A percentile compares a stretch with the other conserved stretches of the same genome.
Evolutionary conservation across 805 yeast species (phyloP).

Genomic region (Yamadazyma scolyti): DNA sequence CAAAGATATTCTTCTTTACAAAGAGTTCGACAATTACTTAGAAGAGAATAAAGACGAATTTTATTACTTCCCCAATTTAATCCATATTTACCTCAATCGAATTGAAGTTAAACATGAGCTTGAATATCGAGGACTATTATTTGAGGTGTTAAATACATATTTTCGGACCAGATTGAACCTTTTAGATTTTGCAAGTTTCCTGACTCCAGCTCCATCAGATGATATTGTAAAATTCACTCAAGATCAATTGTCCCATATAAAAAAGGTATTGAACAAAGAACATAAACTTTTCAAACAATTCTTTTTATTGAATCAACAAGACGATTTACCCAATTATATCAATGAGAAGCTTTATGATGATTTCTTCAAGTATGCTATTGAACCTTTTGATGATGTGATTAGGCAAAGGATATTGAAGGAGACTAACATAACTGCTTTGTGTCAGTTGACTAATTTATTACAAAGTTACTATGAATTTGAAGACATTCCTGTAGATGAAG

Average conservation of each 20-base stretch:
- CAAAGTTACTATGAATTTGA: constrained; percentile 67
- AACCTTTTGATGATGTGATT: constrained; percentile 71
- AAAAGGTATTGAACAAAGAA: constrained; percentile 60
- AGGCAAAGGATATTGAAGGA: constrained; percentile 70
- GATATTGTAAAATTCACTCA: constrained; percentile 60
- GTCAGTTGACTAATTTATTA: constrained; percentile 71
- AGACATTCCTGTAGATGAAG: constrained; percentile 28
- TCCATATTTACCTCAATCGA: constrained; percentile 34
- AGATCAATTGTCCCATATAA: constrained; percentile 55
- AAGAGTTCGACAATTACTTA: constrained; percentile 45
- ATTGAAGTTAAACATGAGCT: constrained; percentile 26
- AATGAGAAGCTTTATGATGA: constrained; percentile 38
- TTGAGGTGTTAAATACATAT: constrained; percentile 64
- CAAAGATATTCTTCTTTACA: constrained; percentile 51
- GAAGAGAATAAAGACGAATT: constrained; percentile 11
- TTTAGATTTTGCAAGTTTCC: constrained; percentile 34
- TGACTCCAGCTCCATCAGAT: constrained; percentile 20
- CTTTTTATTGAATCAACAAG: constrained; percentile 27
- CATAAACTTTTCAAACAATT: constrained; percentile 52
- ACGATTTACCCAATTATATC: constrained; percentile 10
- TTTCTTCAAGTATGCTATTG: constrained; percentile 65
- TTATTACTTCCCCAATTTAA: constrained; percentile 26
- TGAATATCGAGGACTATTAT: constrained; percentile 63
- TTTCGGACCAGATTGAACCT: constrained; percentile 54
- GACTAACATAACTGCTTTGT: constrained; percentile 58